Evolutionary conservation across 352 stramenopile species (phyloP).

Genomic region (Phytophthora palmivora): DNA sequence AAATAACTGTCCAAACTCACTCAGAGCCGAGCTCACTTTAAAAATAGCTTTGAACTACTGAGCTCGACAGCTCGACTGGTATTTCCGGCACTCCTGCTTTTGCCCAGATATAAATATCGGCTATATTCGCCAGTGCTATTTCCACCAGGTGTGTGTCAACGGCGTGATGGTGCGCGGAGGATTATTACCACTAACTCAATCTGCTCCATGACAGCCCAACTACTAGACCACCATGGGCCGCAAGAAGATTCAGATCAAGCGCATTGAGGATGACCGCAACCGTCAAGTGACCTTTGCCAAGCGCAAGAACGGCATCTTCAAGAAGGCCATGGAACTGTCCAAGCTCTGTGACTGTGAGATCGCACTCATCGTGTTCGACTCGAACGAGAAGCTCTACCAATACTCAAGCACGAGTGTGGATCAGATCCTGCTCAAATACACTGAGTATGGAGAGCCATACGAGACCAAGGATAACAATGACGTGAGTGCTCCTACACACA

Average conservation of each 20-base stretch:
- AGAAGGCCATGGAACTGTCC: constrained; percentile 89
- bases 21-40: constrained; percentile 32
- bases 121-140: constrained; percentile 40
- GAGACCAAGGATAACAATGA: constrained; percentile 88
- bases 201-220: constrained; percentile 5
- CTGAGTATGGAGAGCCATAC: constrained; percentile 84
- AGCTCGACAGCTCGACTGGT: constrained; percentile 20
- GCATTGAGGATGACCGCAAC: constrained; percentile 88
- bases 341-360: constrained; percentile 91
- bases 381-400: constrained; percentile 87
- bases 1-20: constrained; percentile 44
- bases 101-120: constrained; percentile 42
- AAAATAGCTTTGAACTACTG: constrained; percentile 37
- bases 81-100: constrained; percentile 39
- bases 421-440: constrained; percentile 89
- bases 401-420: constrained; percentile 86
- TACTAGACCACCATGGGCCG: constrained; percentile 60
- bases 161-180: constrained; percentile 12
- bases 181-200: constrained; percentile 11
- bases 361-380: constrained; percentile 88
- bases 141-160: constrained; percentile 36
- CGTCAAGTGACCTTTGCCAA: constrained; percentile 87
- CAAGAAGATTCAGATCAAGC: constrained; percentile 92
- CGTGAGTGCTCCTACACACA: constrained; percentile 41
- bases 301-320: constrained; percentile 87